These are phyloP conservation scores for Cyberlindnera samutprakarnensis DNA, from an alignment of 805 yeast genomes.

Conservation along the genomic window DNA sequence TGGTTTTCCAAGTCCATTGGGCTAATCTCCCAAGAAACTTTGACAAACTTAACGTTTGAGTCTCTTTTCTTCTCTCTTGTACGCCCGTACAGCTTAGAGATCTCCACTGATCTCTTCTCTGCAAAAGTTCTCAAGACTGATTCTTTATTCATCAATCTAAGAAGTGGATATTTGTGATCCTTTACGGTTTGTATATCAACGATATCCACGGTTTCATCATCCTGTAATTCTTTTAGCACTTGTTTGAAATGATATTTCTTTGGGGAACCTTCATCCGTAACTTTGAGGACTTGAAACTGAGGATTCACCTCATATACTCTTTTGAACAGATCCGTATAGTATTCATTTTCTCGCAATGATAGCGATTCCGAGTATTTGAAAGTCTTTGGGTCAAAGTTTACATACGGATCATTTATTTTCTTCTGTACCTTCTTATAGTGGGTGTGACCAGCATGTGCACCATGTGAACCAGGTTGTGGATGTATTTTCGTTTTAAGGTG, in stretches of 20 bases:
- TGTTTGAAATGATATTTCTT: constrained; percentile 6
- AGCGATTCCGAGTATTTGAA: constrained; percentile 12
- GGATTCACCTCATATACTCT: constrained; percentile 9
- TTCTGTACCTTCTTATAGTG: constrained; percentile 3
- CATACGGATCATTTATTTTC: constrained; percentile 5
- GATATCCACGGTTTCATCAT: constrained; percentile 14
- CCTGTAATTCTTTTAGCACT: constrained; percentile 7
- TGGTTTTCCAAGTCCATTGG: constrained; percentile 44
- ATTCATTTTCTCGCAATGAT: constrained; percentile 16
- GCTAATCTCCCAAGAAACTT: constrained; percentile 51
- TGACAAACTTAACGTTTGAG: constrained; percentile 35
- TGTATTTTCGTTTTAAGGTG: not conserved
- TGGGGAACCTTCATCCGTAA: constrained; percentile 8
- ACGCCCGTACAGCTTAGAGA: constrained; percentile 19
- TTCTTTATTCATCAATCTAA: constrained; percentile 10
- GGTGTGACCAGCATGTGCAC: too few species aligned
- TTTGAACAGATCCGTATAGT: constrained; percentile 14
- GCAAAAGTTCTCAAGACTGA: constrained; percentile 24
- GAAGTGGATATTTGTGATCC: constrained; percentile 7
- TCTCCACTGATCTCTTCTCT: constrained; percentile 15
- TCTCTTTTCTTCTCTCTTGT: constrained; percentile 22
- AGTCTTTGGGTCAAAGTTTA: constrained; percentile 12
- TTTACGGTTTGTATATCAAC: constrained; percentile 11
- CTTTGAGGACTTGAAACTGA: constrained; percentile 9
- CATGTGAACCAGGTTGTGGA: too few species aligned